Percentiles rank a stretch among this genome's conserved stretches.
Evolutionary conservation across 75 land plant species (phyloP).

Genomic region (Pseudotsuga menziesii): DNA sequence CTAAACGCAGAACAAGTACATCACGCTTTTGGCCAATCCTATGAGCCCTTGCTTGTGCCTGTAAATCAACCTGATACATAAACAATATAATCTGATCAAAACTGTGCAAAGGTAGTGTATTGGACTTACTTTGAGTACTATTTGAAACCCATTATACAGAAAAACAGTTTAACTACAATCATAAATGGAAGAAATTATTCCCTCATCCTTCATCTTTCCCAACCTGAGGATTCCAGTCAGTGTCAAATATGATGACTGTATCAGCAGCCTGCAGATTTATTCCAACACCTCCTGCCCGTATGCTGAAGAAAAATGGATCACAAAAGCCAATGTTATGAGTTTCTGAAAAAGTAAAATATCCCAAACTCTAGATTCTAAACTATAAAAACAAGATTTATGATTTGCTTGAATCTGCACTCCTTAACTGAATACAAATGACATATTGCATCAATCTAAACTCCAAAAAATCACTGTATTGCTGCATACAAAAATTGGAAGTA

Average conservation of each 20-base stretch:
- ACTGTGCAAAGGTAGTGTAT: background rate
- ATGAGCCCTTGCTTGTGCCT: conserved; percentile 99
- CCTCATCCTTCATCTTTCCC: background rate
- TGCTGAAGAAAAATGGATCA: conserved; percentile 31
- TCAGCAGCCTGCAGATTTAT: conserved; percentile 99
- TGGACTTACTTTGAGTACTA: background rate
- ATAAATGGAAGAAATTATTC: background rate
- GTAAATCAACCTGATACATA: conserved; percentile 80
- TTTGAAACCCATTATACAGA: background rate
- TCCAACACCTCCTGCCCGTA: conserved; percentile 99
- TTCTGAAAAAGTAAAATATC: background rate
- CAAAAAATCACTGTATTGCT: background rate
- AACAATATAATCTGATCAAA: background rate
- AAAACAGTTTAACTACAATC: background rate
- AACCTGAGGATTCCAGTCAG: conserved; percentile 99
- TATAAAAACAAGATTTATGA: background rate
- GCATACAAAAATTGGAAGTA: background rate
- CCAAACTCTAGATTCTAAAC: background rate
- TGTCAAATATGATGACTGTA: conserved; percentile 98
- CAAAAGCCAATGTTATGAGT: background rate
- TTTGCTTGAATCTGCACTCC: background rate
- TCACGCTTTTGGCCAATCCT: conserved; percentile 99
- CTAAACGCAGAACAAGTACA: conserved; percentile 93
- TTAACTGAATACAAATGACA: background rate
- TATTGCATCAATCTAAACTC: background rate